Evolutionary conservation across 2,329 filamentous ascomycete species (phyloP).

Genomic region (Aspergillus sergii): DNA sequence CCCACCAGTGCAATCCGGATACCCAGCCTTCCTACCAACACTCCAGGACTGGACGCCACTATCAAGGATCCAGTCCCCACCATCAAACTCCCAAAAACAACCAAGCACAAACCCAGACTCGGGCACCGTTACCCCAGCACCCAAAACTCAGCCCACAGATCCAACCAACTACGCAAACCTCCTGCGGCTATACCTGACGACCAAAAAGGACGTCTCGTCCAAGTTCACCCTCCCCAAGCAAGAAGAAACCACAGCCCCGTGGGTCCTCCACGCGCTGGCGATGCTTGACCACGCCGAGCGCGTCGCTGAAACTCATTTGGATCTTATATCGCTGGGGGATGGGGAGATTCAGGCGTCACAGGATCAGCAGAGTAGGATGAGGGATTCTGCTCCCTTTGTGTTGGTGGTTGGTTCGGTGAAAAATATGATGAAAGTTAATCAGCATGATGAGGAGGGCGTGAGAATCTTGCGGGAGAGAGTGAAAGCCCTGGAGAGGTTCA

Average conservation of each 20-base stretch:
- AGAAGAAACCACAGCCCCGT: neutral
- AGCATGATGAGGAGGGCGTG: neutral
- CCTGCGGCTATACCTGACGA: neutral
- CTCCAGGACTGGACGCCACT: too few species aligned
- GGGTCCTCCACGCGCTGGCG: neutral
- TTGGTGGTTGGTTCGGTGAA: neutral
- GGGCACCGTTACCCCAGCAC: neutral
- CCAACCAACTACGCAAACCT: neutral
- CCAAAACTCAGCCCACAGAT: neutral
- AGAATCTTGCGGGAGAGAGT: neutral
- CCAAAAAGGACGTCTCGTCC: neutral
- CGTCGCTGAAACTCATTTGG: neutral
- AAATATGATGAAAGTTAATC: neutral
- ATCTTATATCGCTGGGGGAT: neutral
- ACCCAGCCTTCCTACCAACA: too few species aligned
- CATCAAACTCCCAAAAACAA: neutral
- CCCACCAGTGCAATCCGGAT: too few species aligned
- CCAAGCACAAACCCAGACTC: neutral
- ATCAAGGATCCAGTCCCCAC: too few species aligned
- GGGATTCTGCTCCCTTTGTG: neutral
- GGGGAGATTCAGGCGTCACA: neutral
- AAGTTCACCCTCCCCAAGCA: neutral
- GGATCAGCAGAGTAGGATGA: neutral
- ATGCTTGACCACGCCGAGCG: neutral
- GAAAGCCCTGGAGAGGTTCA: too few species aligned